Percentiles rank a stretch among this genome's conserved stretches.
phyloP scores from a whole-genome alignment of 305 asterid genomes.

The Solanum hybrid region DNA sequence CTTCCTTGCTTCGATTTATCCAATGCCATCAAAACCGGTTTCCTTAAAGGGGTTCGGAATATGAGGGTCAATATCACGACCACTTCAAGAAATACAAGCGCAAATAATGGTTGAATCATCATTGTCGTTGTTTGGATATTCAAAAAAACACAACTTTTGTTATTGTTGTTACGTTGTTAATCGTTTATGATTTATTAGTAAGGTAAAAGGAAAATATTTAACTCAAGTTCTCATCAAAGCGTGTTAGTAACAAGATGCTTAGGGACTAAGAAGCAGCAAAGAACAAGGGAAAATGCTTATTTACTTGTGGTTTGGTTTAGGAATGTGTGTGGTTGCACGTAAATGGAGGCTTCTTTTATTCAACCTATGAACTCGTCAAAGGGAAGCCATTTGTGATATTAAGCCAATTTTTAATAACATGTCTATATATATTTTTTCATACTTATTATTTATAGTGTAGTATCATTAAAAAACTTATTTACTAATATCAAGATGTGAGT shows the following conservation, averaged over 20 bases:
- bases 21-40: conserved; percentile 38
- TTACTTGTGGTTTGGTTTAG: not conserved
- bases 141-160: not conserved
- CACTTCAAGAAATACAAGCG: conserved; percentile 51
- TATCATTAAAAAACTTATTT: not conserved
- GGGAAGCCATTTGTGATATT: not conserved
- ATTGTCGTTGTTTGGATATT: not conserved
- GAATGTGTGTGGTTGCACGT: not conserved
- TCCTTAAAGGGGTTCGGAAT: conserved; percentile 63
- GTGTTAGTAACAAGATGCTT: not conserved
- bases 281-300: not conserved
- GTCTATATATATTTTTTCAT: not conserved
- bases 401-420: not conserved
- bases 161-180: not conserved
- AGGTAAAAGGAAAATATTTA: not conserved
- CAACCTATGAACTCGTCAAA: not conserved
- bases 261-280: not conserved
- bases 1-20: conserved; percentile 62
- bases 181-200: not conserved
- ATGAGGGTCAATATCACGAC: conserved; percentile 41
- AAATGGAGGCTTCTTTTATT: not conserved
- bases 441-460: not conserved
- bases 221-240: not conserved
- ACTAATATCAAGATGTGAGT: not conserved
- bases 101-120: conserved; percentile 67